A percentile compares a stretch with the other conserved stretches of the same genome.
phyloP scores from a whole-genome alignment of 2,329 filamentous ascomycete species.

The Trichoderma guizhouense region DNA sequence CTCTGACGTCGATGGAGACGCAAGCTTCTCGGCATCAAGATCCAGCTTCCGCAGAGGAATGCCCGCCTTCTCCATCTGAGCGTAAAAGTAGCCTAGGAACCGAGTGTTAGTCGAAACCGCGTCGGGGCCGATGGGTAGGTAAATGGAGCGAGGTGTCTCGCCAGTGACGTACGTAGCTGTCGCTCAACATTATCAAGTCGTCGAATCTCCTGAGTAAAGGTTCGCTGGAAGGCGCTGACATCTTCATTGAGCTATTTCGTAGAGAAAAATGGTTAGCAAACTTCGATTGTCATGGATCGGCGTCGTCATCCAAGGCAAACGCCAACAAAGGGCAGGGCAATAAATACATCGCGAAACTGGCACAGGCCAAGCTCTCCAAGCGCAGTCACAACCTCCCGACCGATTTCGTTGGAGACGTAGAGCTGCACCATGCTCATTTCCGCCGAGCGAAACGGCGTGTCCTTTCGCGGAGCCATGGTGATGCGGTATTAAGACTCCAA shows the following conservation, averaged over 20 bases:
- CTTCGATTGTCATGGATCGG: not conserved
- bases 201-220: conserved; percentile 96
- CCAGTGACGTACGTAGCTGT: conserved; percentile 71
- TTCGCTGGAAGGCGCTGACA: conserved; percentile 90
- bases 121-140: conserved; percentile 10
- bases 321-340: not conserved
- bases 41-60: conserved; percentile 87
- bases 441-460: conserved; percentile 99
- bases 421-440: conserved; percentile 99
- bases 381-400: conserved; percentile 93
- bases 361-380: conserved; percentile 94
- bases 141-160: conserved; percentile 24
- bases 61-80: conserved; percentile 89
- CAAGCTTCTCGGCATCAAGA: conserved; percentile 82
- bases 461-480: conserved; percentile 64
- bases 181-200: conserved; percentile 97
- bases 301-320: not conserved
- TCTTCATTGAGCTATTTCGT: conserved; percentile 96
- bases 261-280: conserved; percentile 61
- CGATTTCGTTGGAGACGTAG: conserved; percentile 98
- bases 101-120: conserved; percentile 17
- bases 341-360: conserved; percentile 85
- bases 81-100: conserved; percentile 77
- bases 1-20: conserved; percentile 84
- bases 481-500: conserved; percentile 30